phyloP scores from a whole-genome alignment of 768 basidiomycete genomes.

The Macrolepiota dolichaula region DNA sequence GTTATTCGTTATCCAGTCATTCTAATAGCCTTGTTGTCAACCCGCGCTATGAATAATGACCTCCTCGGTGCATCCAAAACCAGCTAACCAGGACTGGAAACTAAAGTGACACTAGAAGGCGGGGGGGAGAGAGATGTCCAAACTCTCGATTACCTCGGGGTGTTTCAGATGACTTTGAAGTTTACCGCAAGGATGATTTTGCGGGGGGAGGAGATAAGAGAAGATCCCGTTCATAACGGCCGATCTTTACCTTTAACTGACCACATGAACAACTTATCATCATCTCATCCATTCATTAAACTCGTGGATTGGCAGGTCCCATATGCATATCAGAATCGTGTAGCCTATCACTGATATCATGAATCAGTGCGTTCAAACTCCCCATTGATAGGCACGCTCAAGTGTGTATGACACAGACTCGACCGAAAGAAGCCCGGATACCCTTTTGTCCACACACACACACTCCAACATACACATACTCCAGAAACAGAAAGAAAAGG shows the following conservation, averaged over 20 bases:
- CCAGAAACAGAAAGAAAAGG: no score
- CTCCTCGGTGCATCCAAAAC: not conserved
- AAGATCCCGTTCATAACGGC: no score
- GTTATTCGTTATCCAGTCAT: not conserved
- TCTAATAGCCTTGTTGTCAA: not conserved
- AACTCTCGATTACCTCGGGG: conserved; percentile 4
- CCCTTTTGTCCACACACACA: no score
- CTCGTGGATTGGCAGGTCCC: not conserved
- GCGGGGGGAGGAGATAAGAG: no score
- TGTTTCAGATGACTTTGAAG: not conserved
- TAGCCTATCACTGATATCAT: no score
- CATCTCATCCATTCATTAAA: not conserved
- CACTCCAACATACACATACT: no score
- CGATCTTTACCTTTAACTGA: not conserved
- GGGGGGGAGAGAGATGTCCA: not conserved
- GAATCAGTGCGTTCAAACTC: not conserved
- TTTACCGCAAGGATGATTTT: no score
- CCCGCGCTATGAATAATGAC: not conserved
- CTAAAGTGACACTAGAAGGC: no score
- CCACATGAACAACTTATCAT: not conserved
- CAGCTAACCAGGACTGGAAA: not conserved
- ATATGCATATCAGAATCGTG: not conserved
- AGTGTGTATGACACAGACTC: not conserved
- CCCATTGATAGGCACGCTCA: not conserved
- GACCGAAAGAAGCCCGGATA: not conserved